phyloP scores from a whole-genome alignment of 164 flowering plant species.

The Berberis thunbergii region DNA sequence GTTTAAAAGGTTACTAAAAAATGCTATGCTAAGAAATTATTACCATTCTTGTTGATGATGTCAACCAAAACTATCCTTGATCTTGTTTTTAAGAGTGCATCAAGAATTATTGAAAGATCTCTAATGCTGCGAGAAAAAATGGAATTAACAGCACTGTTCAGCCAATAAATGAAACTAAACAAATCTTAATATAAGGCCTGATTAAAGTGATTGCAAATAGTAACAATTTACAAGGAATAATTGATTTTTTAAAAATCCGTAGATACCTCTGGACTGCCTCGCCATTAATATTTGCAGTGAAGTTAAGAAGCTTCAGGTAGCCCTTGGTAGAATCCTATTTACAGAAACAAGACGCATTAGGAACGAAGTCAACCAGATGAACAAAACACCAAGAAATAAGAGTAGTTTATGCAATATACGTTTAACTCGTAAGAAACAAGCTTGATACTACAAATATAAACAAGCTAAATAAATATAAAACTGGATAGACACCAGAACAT shows the following conservation, averaged over 20 bases:
- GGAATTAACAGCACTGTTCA: slow-evolving; percentile 1
- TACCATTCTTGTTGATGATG: slow-evolving; percentile 89
- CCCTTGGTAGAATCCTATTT: slow-evolving; percentile 79
- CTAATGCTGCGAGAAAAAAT: slow-evolving; percentile 55
- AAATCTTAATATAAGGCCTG: no score
- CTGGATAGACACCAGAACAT: no score
- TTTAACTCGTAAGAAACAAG: no score
- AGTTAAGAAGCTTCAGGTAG: slow-evolving; percentile 86
- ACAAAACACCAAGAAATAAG: not conserved
- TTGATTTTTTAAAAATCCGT: not conserved
- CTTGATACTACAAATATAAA: no score
- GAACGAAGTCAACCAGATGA: slow-evolving; percentile 5
- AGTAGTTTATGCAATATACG: no score
- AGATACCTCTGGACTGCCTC: slow-evolving; percentile 82
- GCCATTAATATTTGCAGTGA: slow-evolving; percentile 70
- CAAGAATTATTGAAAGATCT: slow-evolving; percentile 95
- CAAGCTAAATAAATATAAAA: no score
- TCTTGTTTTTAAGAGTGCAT: slow-evolving; percentile 87
- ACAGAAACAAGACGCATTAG: slow-evolving; percentile 5
- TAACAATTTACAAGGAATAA: not conserved
- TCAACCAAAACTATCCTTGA: slow-evolving; percentile 71
- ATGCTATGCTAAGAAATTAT: not conserved
- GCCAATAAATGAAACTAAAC: not conserved
- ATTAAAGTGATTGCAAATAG: no score
- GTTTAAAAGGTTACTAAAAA: not conserved